Evolutionary conservation across 2,329 filamentous ascomycete genomes (phyloP).

Genomic region (Pseudofabraea citricarpa): DNA sequence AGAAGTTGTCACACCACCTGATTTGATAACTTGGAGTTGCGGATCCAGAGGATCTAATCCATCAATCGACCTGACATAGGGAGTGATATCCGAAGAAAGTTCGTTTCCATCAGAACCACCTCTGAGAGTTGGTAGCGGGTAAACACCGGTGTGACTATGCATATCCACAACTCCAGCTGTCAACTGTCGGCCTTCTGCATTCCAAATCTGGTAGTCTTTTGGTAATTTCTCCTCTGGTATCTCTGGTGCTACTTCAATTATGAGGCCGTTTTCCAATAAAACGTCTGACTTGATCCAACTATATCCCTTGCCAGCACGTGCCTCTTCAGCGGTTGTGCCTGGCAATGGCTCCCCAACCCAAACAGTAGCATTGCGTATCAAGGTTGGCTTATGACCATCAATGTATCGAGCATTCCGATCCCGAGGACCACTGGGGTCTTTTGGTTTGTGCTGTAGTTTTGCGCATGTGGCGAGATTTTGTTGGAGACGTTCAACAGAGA

Average conservation of each 20-base stretch:
- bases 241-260: conserved; percentile 44
- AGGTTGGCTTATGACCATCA: conserved; percentile 51
- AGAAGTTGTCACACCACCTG: conserved; percentile 66
- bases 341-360: conserved; percentile 58
- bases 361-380: conserved; percentile 62
- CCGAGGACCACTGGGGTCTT: conserved; percentile 50
- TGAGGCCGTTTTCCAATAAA: conserved; percentile 55
- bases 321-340: conserved; percentile 48
- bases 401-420: conserved; percentile 57
- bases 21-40: conserved; percentile 66
- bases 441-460: conserved; percentile 47
- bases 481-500: conserved; percentile 34
- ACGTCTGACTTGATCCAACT: conserved; percentile 57
- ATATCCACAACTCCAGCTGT: conserved; percentile 68
- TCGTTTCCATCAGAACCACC: conserved; percentile 61
- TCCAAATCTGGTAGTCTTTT: conserved; percentile 44
- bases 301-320: conserved; percentile 53
- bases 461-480: conserved; percentile 51
- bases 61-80: conserved; percentile 64
- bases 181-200: conserved; percentile 55
- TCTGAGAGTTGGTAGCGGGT: conserved; percentile 47
- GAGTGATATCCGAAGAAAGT: conserved; percentile 58
- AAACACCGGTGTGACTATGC: conserved; percentile 63
- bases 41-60: conserved; percentile 58
- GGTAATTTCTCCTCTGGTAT: conserved; percentile 40